Conservation (phyloP, 768 basidiomycete species). For the Mycena amicta region DNA sequence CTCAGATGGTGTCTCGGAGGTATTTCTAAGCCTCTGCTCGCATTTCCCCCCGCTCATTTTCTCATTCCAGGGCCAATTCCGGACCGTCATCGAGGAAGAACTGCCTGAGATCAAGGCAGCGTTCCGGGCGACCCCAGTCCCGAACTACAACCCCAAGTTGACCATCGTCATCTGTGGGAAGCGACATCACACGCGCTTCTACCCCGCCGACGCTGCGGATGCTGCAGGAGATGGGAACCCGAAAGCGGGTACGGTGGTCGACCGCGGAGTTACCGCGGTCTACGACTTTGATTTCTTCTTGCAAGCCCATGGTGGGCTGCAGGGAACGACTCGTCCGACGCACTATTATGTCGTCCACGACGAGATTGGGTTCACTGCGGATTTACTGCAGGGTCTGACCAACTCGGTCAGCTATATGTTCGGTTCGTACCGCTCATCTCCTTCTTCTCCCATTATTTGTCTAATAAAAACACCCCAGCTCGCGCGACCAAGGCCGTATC, state of each 20-base stretch:
- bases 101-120: conserved; percentile 64
- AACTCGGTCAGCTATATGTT: conserved; percentile 78
- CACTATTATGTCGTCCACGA: conserved; percentile 86
- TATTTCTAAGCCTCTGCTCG: no score
- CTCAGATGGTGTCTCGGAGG: conserved; percentile 89
- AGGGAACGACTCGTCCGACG: conserved; percentile 74
- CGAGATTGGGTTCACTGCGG: conserved; percentile 68
- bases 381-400: conserved; percentile 70
- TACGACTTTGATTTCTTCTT: conserved; percentile 71
- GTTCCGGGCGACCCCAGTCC: conserved; percentile 47
- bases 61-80: conserved; percentile 81
- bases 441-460: not conserved
- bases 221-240: conserved; percentile 75
- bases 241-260: conserved; percentile 78
- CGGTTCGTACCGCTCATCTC: conserved; percentile 18
- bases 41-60: no score
- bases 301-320: conserved; percentile 77
- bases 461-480: conserved; percentile 34
- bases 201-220: conserved; percentile 52
- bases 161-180: conserved; percentile 78
- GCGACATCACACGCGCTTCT: conserved; percentile 62
- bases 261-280: conserved; percentile 71
- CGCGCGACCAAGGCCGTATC: conserved; percentile 88
- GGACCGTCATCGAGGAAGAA: conserved; percentile 63
- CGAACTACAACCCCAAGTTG: conserved; percentile 54